Base-by-base conservation (phyloP, 768 basidiomycete genomes). In the Tulasnella calospora region DNA sequence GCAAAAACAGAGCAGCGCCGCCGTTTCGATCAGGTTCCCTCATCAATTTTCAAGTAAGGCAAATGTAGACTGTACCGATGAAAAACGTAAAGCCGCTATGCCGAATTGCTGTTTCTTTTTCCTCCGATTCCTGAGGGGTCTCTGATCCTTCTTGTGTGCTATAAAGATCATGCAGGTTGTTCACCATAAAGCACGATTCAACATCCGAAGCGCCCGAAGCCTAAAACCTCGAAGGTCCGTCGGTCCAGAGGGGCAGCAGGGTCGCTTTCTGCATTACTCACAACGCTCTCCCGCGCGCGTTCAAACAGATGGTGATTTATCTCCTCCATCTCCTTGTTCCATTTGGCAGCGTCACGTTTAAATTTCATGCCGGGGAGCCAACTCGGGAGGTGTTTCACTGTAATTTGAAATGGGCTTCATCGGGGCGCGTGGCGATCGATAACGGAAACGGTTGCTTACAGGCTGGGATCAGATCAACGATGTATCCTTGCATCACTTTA, bases 291-390 rank as follows among this genome's bases (percentile, higher is more conserved):
- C 41, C 41, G 41, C 7, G 47, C 73, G 23, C 40, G 23, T 44
- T 73, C 41, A 40, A 40, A 73, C 19, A 38, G 12, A 9, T 10
- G 3, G 8, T 12, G 27, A 6, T 30, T 35, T 15, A 47, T 46
- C 3, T 73, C 41, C 2, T 27, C 38, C 2, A 46, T 40, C 7
- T 44, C 73, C 33, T 35, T 33, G 33, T 76, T 57, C 46, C 33
- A 51, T 33, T 67, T 30, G 23, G 44, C 5, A 13, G 74, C 74
- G 21, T 76, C 51, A 1, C 51, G 74, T 27, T 76, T 76, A 47
- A 76, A 76, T 17, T 41, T 23, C 27, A 55, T 41, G 3, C 74
- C 74, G 7, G 51, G 74, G n/a, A 76, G 35, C 74, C 74, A 76
- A 13, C 33, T 55, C 19, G 74, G 74, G 23, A 76, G 27, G 35